These are phyloP conservation scores for Bruguiera parviflora DNA, from an alignment of 345 rosid genomes.

Conservation along the genomic window DNA sequence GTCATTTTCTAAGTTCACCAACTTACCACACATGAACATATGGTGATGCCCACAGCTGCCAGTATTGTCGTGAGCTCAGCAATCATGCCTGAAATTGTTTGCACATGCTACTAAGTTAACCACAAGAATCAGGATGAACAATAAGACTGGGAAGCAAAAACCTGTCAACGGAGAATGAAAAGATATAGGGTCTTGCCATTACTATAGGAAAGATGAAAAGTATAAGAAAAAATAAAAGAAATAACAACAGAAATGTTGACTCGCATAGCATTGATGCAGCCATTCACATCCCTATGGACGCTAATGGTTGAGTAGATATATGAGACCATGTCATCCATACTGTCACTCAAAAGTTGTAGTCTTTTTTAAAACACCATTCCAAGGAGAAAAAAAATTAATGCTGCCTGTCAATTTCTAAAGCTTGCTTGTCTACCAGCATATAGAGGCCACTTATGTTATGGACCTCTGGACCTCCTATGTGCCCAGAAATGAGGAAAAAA, in stretches of 20 bases:
- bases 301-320: neutral
- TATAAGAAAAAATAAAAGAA: neutral
- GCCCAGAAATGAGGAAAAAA: neutral
- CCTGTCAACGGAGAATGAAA: too few species aligned
- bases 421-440: constrained; percentile 5
- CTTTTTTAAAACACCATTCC: too few species aligned
- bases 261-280: too few species aligned
- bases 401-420: neutral
- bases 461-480: neutral
- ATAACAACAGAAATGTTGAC: too few species aligned
- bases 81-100: constrained; percentile 61
- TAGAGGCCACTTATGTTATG: neutral
- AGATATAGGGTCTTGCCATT: too few species aligned
- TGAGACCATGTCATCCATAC: neutral
- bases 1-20: constrained; percentile 4
- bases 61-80: constrained; percentile 80
- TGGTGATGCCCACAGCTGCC: constrained; percentile 57
- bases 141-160: neutral
- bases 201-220: too few species aligned
- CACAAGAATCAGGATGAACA: neutral
- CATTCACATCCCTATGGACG: too few species aligned
- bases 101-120: neutral
- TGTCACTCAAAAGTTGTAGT: neutral
- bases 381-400: too few species aligned
- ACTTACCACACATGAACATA: constrained; percentile 90